Percentiles rank a stretch among this genome's conserved stretches.
phyloP scores from a whole-genome alignment of 169 alveolate species.

The Cryptosporidium andersoni region DNA sequence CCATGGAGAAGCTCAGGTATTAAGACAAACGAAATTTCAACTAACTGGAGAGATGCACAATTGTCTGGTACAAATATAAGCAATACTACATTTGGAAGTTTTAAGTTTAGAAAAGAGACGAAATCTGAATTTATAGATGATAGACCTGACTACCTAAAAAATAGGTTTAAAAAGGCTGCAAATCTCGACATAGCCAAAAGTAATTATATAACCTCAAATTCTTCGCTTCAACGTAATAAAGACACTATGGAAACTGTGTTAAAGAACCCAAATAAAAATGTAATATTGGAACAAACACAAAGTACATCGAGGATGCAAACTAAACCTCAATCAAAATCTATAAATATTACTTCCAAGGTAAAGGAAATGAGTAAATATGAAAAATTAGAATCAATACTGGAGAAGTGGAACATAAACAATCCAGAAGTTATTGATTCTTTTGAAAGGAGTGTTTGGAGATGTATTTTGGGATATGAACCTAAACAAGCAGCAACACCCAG shows the following conservation, averaged over 20 bases:
- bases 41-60: too few species aligned
- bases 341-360: background rate
- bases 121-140: slow-evolving; percentile 2
- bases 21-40: too few species aligned
- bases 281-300: background rate
- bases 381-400: slow-evolving; percentile 12
- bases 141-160: slow-evolving; percentile 59
- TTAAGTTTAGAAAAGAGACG: too few species aligned
- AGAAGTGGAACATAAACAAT: slow-evolving; percentile 13
- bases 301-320: slow-evolving; percentile 1
- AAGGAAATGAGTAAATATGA: slow-evolving; percentile 40
- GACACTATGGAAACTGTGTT: background rate
- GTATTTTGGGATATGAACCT: slow-evolving; percentile 20
- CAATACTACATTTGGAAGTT: too few species aligned
- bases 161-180: slow-evolving; percentile 40
- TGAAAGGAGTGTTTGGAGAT: slow-evolving; percentile 15
- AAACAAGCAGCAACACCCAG: slow-evolving; percentile 22
- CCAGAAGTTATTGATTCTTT: background rate
- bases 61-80: too few species aligned
- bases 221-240: background rate
- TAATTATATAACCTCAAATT: too few species aligned
- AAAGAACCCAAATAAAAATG: background rate
- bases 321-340: slow-evolving; percentile 8
- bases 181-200: background rate
- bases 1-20: too few species aligned